A percentile compares a stretch with the other conserved stretches of the same genome.
Evolutionary conservation across 192 early-diverging fungal genomes (phyloP).

Genomic region (Linnemannia elongata): DNA sequence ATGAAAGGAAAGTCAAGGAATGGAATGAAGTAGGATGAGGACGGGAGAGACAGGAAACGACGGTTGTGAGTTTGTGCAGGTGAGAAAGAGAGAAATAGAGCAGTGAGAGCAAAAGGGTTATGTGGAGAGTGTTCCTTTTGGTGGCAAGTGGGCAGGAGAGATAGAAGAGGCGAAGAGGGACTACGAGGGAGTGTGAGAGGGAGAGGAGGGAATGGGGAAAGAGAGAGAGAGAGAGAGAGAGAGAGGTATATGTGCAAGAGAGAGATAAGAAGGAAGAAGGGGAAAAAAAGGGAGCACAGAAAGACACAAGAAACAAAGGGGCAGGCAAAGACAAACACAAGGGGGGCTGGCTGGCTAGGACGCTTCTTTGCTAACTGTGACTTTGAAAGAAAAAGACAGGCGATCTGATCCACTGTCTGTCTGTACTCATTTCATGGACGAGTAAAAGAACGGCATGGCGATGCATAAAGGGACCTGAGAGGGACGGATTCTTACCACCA

Average conservation of each 20-base stretch:
- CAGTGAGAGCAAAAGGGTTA: neutral
- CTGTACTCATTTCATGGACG: too few species aligned
- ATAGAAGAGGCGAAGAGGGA: conserved; percentile 1
- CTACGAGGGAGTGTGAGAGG: neutral
- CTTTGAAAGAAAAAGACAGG: too few species aligned
- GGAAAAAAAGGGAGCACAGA: neutral
- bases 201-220: conserved; percentile 7
- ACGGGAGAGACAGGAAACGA: neutral
- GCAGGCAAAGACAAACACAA: neutral
- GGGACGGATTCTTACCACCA: too few species aligned
- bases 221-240: neutral
- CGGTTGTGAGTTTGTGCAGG: neutral
- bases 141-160: conserved; percentile 3
- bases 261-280: neutral
- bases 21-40: neutral
- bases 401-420: too few species aligned
- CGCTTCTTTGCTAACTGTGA: too few species aligned
- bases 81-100: neutral
- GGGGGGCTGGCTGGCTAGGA: too few species aligned
- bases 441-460: too few species aligned
- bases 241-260: neutral
- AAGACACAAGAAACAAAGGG: neutral
- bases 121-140: neutral
- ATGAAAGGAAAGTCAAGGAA: too few species aligned
- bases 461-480: too few species aligned